Conservation (phyloP, 2,329 filamentous ascomycete genomes). For the Hypoxylon sp. region DNA sequence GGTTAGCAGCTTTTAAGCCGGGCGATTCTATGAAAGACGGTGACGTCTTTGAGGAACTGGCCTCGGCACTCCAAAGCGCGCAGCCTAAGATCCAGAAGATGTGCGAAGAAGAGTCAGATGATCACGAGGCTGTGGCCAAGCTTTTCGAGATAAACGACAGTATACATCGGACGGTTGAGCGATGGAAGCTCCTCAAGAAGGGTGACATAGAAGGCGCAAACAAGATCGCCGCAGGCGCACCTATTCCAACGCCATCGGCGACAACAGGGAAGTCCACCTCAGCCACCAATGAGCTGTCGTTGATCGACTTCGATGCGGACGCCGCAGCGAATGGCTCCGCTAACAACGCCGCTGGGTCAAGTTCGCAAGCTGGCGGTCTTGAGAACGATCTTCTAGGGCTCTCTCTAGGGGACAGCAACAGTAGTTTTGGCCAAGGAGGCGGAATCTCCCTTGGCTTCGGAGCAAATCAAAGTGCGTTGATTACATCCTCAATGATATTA, state of each 20-base stretch:
- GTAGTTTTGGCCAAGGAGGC: constrained; percentile 79
- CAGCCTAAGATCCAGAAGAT: constrained; percentile 99
- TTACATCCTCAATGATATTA: neutral
- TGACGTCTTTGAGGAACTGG: constrained; percentile 85
- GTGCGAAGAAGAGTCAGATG: constrained; percentile 98
- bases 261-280: constrained; percentile 75
- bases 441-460: constrained; percentile 87
- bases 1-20: constrained; percentile 84
- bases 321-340: constrained; percentile 60
- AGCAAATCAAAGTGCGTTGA: constrained; percentile 74
- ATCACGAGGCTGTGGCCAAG: constrained; percentile 95
- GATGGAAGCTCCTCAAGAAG: constrained; percentile 96
- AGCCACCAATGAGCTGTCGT: constrained; percentile 80
- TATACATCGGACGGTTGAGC: constrained; percentile 95
- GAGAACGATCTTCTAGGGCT: constrained; percentile 94
- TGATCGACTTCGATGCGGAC: constrained; percentile 90
- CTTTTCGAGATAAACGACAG: constrained; percentile 98
- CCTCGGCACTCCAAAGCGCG: constrained; percentile 88
- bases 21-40: constrained; percentile 82
- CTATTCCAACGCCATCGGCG: constrained; percentile 52
- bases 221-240: constrained; percentile 85
- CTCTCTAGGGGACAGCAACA: constrained; percentile 77
- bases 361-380: constrained; percentile 73
- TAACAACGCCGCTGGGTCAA: constrained; percentile 60
- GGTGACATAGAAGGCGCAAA: constrained; percentile 88